These are phyloP conservation scores for Colletotrichum higginsianum DNA, from an alignment of 2,329 filamentous ascomycete species.

Conservation along the genomic window DNA sequence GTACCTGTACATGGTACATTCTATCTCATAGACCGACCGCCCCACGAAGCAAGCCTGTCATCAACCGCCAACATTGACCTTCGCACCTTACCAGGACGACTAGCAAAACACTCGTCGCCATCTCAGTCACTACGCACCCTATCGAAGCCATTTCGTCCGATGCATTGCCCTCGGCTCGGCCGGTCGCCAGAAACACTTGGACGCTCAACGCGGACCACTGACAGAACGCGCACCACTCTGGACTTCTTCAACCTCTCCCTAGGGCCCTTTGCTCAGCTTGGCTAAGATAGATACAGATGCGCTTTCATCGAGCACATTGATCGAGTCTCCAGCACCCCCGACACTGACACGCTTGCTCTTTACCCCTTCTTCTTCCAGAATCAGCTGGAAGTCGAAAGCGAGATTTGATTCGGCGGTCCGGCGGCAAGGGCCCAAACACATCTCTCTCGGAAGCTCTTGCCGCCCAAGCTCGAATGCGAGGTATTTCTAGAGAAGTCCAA, in stretches of 20 bases:
- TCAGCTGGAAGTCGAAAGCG: slow-evolving; percentile 24
- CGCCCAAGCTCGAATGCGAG: neutral
- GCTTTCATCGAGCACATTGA: slow-evolving; percentile 21
- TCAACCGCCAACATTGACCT: slow-evolving; percentile 5
- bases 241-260: neutral
- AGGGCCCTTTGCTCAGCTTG: slow-evolving; percentile 25
- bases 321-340: neutral
- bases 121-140: slow-evolving; percentile 9
- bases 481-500: neutral
- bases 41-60: slow-evolving; percentile 5
- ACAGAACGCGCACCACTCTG: slow-evolving; percentile 9
- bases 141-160: slow-evolving; percentile 28
- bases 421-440: slow-evolving; percentile 19
- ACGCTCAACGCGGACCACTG: slow-evolving; percentile 22
- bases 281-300: neutral
- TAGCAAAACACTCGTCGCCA: slow-evolving; percentile 24
- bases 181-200: neutral
- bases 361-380: slow-evolving; percentile 35
- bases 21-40: slow-evolving; percentile 9
- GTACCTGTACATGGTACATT: too few species aligned
- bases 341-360: slow-evolving; percentile 17
- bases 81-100: neutral
- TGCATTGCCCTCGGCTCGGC: slow-evolving; percentile 5
- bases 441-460: neutral
- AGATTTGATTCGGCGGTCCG: slow-evolving; percentile 25